A percentile compares a stretch with the other conserved stretches of the same genome.
Evolutionary conservation across 768 basidiomycete genomes (phyloP).

Genomic region (Artomyces pyxidatus): DNA sequence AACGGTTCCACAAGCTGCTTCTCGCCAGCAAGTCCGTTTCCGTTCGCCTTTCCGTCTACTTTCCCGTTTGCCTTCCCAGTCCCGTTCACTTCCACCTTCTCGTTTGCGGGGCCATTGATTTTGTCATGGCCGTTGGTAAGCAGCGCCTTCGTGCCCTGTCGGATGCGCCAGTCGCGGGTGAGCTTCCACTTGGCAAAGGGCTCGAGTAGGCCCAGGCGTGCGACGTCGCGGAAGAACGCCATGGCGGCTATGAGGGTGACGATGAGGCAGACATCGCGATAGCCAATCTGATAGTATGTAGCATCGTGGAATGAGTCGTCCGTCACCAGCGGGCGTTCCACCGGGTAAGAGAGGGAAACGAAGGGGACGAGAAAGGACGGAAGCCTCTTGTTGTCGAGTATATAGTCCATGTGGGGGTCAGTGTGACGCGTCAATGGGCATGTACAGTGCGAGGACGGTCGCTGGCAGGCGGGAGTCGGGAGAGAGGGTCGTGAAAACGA

Average conservation of each 20-base stretch:
- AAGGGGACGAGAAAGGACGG: slow-evolving; percentile 56
- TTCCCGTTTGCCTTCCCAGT: slow-evolving; percentile 20
- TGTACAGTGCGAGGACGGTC: slow-evolving; percentile 5
- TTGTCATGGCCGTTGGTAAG: neutral
- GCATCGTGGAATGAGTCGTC: slow-evolving; percentile 74
- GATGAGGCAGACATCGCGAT: slow-evolving; percentile 70
- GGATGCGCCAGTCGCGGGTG: slow-evolving; percentile 37
- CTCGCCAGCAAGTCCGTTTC: slow-evolving; percentile 25
- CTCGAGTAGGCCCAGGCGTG: slow-evolving; percentile 66
- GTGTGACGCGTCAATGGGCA: slow-evolving; percentile 12
- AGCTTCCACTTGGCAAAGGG: slow-evolving; percentile 80
- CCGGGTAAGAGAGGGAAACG: slow-evolving; percentile 66
- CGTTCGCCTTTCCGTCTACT: slow-evolving; percentile 27
- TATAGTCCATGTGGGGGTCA: slow-evolving; percentile 12
- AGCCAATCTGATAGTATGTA: slow-evolving; percentile 64
- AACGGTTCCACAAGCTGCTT: slow-evolving; percentile 18
- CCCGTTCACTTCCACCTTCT: slow-evolving; percentile 18
- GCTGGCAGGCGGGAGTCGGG: neutral
- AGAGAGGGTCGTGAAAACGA: neutral
- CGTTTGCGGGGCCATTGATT: slow-evolving; percentile 12
- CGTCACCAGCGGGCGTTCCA: slow-evolving; percentile 40
- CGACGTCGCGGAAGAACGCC: slow-evolving; percentile 76
- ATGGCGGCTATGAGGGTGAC: slow-evolving; percentile 78
- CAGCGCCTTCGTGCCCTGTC: slow-evolving; percentile 15
- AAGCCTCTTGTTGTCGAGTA: slow-evolving; percentile 22